These are phyloP conservation scores for Diaporthe longicolla DNA, from an alignment of 2,329 filamentous ascomycete genomes.

Conservation along the genomic window DNA sequence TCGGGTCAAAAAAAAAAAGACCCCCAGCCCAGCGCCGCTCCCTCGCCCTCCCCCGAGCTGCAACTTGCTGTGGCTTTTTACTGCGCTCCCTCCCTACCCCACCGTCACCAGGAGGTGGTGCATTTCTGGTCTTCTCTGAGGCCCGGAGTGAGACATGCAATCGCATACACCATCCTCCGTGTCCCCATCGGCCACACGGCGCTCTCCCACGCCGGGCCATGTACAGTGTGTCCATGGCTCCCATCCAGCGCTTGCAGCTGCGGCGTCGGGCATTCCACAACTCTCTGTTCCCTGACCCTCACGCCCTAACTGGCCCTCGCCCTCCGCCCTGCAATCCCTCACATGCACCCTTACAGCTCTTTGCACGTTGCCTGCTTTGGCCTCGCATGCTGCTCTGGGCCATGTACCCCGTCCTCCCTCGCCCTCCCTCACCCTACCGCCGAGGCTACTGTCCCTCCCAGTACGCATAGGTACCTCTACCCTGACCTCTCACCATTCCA, in stretches of 20 bases:
- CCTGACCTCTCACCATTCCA: slow-evolving; percentile 10
- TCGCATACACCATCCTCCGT: slow-evolving; percentile 16
- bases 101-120: neutral
- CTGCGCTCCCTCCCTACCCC: slow-evolving; percentile 8
- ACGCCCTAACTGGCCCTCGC: slow-evolving; percentile 31
- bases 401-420: slow-evolving; percentile 18
- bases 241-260: slow-evolving; percentile 35
- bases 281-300: slow-evolving; percentile 32
- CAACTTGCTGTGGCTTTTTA: slow-evolving; percentile 13
- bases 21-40: neutral
- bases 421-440: neutral
- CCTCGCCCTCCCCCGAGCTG: slow-evolving; percentile 10
- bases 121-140: neutral
- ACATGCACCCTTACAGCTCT: slow-evolving; percentile 27
- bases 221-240: slow-evolving; percentile 31
- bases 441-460: neutral
- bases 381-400: slow-evolving; percentile 31
- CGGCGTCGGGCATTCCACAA: slow-evolving; percentile 32
- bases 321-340: slow-evolving; percentile 34
- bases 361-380: slow-evolving; percentile 32
- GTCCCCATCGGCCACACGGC: slow-evolving; percentile 9
- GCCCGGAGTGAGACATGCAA: slow-evolving; percentile 34
- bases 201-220: slow-evolving; percentile 19
- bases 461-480: slow-evolving; percentile 27
- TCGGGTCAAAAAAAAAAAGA: neutral